Evolutionary conservation across 495 filamentous ascomycete genomes (phyloP).

Genomic region (Neurospora discreta): DNA sequence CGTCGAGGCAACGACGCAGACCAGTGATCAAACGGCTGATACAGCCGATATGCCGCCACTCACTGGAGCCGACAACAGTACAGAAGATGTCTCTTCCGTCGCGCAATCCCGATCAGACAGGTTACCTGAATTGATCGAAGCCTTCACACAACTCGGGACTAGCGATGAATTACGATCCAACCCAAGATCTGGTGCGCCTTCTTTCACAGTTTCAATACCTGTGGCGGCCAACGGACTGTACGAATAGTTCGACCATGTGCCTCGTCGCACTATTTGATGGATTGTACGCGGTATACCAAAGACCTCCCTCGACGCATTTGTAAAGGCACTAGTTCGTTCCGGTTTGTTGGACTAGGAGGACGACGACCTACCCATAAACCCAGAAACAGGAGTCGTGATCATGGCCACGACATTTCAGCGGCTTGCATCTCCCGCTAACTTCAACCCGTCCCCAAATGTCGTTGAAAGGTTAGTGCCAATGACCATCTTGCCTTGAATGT

Average conservation of each 20-base stretch:
- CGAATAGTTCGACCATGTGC: background rate
- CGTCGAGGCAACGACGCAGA: background rate
- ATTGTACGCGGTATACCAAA: background rate
- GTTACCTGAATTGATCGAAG: background rate
- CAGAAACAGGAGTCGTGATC: background rate
- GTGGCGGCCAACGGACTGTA: background rate
- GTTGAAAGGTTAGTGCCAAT: background rate
- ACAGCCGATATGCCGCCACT: background rate
- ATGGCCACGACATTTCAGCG: background rate
- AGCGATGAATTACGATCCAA: background rate
- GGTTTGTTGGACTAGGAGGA: background rate
- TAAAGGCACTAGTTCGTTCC: background rate
- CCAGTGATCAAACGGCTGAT: background rate
- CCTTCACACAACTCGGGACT: background rate
- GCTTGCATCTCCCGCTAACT: background rate
- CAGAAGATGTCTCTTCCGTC: background rate
- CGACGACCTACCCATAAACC: background rate
- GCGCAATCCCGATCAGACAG: background rate
- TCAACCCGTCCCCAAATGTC: background rate
- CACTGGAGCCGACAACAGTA: background rate
- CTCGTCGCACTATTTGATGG: background rate
- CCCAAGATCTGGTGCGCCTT: background rate
- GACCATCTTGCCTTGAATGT: background rate
- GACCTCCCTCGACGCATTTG: background rate
- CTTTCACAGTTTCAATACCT: background rate